Evolutionary conservation across 2,329 filamentous ascomycete genomes (phyloP), one percentile per base, ranked within the genome.

Genomic region (Calonectria crousiana): DNA sequence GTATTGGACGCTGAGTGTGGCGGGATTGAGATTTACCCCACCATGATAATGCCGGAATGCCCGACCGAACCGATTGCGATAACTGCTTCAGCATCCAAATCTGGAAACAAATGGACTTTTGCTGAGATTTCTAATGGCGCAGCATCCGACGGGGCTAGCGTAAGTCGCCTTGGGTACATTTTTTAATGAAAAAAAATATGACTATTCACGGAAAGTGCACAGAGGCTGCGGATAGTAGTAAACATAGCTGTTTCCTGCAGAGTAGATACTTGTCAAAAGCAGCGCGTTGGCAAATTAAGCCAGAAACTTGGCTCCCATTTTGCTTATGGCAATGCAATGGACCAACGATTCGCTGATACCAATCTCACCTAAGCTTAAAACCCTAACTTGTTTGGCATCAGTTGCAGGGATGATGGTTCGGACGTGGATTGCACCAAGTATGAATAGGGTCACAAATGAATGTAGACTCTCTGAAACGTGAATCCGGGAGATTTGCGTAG

Each of bases 381-480:
- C 89, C 1, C 91, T 90, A 14, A 26, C 64, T 73, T 94, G 84
- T 11, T 87, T 89, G 0, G 85, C 78, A 78, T 94, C 91, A 71
- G 93, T 90, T 81, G 91, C 91, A 2, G 75, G 76, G 18, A 80
- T 67, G 14, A 93, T 81, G 71, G 93, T 90, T 6, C 91, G 91
- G 26, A 93, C 88, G 69, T 87, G 88, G 2, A 95, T 86, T 6
- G 91, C 90, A 6, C 92, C 91, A 2, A 93, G 88, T 28, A 94
- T 88, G 84, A 94, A 94, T 84, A 94, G 94, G 1, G 89, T 80
- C 23, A 76, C 26, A 38, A 78, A 69, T 73, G 74, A 26, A 34
- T 93, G 11, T 88, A 89, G 81, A 92, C 92, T 56, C 87, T 73
- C 30, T 72, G 69, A 23, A 72, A 87, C 10, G 90, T 90, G 2